phyloP scores from a whole-genome alignment of 75 land plant genomes.

The Selaginella moellendorffii region DNA sequence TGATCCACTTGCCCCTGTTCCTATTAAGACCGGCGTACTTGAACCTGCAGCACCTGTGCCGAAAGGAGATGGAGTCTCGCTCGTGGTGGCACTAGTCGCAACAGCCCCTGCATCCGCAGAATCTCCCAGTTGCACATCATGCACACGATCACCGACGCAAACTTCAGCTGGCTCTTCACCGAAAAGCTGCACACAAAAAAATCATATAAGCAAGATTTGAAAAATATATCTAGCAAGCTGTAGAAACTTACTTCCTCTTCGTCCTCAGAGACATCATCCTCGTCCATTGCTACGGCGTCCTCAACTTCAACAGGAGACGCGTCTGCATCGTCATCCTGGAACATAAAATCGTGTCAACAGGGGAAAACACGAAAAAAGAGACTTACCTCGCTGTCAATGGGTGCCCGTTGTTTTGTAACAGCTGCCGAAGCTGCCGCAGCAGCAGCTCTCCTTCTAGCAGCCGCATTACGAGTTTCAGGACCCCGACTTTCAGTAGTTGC shows the following conservation, averaged over 20 bases:
- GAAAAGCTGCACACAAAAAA: conserved; percentile 41
- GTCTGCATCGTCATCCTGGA: conserved; percentile 87
- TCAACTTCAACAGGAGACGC: conserved; percentile 67
- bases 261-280: conserved; percentile 95
- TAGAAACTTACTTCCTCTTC: conserved; percentile 44
- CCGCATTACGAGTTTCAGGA: conserved; percentile 89
- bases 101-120: conserved; percentile 34
- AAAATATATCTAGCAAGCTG: background rate
- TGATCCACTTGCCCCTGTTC: conserved; percentile 35
- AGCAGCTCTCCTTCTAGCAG: conserved; percentile 68
- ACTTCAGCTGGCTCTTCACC: conserved; percentile 59
- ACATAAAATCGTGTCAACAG: background rate
- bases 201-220: background rate
- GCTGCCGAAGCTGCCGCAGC: conserved; percentile 45
- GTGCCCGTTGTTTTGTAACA: conserved; percentile 39
- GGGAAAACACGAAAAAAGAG: too few relatives aligned
- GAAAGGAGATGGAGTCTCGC: conserved; percentile 35
- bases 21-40: conserved; percentile 30
- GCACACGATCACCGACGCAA: conserved; percentile 71
- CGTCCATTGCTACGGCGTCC: conserved; percentile 81
- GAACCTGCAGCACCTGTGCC: too few relatives aligned
- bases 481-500: conserved; percentile 53
- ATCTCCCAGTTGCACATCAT: conserved; percentile 91
- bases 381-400: conserved; percentile 21
- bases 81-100: conserved; percentile 21